Base-by-base conservation (phyloP, 257 asterid species). In the Primulina tabacum region DNA sequence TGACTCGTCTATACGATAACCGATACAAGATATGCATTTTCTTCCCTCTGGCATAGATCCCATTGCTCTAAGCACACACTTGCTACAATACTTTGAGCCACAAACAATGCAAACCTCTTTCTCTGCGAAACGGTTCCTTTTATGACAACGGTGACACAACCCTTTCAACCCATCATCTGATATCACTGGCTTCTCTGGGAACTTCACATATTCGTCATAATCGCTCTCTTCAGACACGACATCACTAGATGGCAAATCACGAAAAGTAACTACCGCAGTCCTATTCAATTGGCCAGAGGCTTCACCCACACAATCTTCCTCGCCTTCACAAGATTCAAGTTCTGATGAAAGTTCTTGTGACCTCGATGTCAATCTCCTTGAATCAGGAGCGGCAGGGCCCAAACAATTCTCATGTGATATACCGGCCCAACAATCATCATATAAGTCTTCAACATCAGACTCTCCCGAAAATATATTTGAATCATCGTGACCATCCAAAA, bases 31-130 rank as follows among this genome's bases (percentile, higher is more conserved):
- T 53, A 88, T 72, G 55, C 99, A 94, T 71, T 94, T 94, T 72
- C 99, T 83, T 38, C 99, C 99, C 77, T 94, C 97, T 0, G 95
- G 88, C 99, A 94, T 91, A 29, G 95, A 87, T 58, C 99, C 99
- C 99, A 94, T 94, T 61, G 98, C 93, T 76, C 96, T 83, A 59
- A 88, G 29, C 69, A 94, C 83, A 74, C 99, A 94, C 72, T 72
- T 78, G 34, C 81, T 71, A 77, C 99, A 94, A 68, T 88, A 94
- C 77, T 82, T 87, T 0, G 97, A 93, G 4, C 92, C 79, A 70
- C 97, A 94, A 28, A 88, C 98, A 47, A 94, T 62, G 82, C 99
- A 91, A 47, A 63, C 75, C 68, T 91, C 99, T 76, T 83, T 94
- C 71, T 82, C 83, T 1, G 82, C 73, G 50, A 89, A 84, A 59